Percentiles rank a stretch among this genome's conserved stretches.
Conservation (phyloP, 495 filamentous ascomycete species). For the Aspergillus carlsbadensis region DNA sequence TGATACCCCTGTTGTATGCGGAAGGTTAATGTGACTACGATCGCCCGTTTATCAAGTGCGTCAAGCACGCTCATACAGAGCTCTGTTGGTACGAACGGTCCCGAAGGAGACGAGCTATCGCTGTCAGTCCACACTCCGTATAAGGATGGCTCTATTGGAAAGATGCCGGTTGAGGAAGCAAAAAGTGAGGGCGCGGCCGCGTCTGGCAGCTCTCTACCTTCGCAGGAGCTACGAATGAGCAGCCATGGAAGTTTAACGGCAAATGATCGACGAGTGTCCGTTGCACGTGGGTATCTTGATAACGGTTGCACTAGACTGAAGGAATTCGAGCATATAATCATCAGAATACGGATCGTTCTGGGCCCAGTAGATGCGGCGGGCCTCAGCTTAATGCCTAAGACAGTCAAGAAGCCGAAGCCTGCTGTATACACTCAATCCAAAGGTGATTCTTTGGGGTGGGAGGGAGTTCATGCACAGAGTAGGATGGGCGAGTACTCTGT, state of each 20-base stretch:
- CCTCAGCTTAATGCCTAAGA: conserved; percentile 29
- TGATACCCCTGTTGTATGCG: conserved; percentile 73
- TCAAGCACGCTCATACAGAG: conserved; percentile 69
- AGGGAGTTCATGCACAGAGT: conserved; percentile 54
- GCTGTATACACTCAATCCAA: conserved; percentile 49
- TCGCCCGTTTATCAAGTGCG: conserved; percentile 68
- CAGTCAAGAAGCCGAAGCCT: conserved; percentile 57
- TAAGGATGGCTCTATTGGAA: no score
- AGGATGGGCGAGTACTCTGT: no score
- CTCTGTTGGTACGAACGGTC: conserved; percentile 74
- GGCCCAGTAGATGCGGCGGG: conserved; percentile 37
- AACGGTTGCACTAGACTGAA: conserved; percentile 41
- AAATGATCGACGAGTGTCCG: conserved; percentile 33
- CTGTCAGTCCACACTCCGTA: no score
- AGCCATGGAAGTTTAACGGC: conserved; percentile 20
- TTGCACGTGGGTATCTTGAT: conserved; percentile 46
- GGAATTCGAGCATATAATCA: conserved; percentile 45
- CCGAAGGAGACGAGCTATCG: no score
- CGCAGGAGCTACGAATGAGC: conserved; percentile 23
- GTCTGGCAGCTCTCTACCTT: no score
- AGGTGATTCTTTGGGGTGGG: conserved; percentile 43
- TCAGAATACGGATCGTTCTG: conserved; percentile 38
- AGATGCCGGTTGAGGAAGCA: no score
- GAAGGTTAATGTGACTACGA: conserved; percentile 77
- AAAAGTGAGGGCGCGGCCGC: no score